These are phyloP conservation scores for Fraxinus sp. DNA, from an alignment of 305 asterid species.

Conservation along the genomic window DNA sequence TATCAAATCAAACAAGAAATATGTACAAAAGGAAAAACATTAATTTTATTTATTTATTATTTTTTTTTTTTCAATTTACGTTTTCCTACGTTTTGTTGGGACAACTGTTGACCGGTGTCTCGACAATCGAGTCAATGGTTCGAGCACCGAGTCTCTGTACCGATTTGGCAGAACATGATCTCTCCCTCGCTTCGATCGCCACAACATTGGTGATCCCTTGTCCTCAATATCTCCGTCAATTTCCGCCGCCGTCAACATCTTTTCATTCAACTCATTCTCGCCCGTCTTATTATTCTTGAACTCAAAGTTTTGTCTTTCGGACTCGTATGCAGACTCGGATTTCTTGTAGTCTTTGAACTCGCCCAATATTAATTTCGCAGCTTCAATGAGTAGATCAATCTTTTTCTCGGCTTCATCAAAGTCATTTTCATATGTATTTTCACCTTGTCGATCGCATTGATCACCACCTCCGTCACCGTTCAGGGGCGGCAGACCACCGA, in stretches of 20 bases:
- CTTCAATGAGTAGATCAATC: conserved; percentile 47
- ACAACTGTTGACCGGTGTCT: conserved; percentile 26
- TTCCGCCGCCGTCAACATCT: neutral
- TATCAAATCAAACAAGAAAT: neutral
- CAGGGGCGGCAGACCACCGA: neutral
- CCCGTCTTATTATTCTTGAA: conserved; percentile 4
- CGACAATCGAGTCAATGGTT: conserved; percentile 41
- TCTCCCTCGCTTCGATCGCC: conserved; percentile 44
- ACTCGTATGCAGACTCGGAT: neutral
- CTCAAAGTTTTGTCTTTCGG: neutral
- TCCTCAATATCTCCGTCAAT: conserved; percentile 21
- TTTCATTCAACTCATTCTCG: neutral
- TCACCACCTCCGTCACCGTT: neutral
- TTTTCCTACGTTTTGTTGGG: conserved; percentile 38
- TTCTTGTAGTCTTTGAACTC: conserved; percentile 27
- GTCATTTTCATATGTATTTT: neutral
- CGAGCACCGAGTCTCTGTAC: conserved; percentile 53
- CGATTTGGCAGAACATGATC: conserved; percentile 42
- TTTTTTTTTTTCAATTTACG: conserved; percentile 9
- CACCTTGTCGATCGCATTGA: conserved; percentile 17
- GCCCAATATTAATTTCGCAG: conserved; percentile 45
- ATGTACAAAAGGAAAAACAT: neutral
- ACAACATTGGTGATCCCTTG: conserved; percentile 22
- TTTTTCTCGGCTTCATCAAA: conserved; percentile 7
- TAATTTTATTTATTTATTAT: too few relatives aligned